phyloP scores from a whole-genome alignment of 2,329 filamentous ascomycete genomes.

The Fusarium luffae region DNA sequence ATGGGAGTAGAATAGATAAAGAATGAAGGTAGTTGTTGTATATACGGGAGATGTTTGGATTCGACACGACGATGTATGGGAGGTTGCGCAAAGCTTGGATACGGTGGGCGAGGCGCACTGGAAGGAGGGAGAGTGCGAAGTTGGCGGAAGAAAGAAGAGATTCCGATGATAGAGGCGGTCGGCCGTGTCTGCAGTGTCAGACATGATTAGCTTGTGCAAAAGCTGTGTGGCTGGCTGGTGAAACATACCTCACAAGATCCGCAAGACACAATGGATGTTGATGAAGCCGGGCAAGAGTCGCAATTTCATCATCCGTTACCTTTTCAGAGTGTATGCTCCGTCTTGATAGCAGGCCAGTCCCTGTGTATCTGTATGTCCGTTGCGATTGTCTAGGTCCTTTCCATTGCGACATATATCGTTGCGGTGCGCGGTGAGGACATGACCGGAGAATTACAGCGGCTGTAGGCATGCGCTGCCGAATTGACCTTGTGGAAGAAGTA shows the following conservation, averaged over 20 bases:
- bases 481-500: constrained; percentile 34
- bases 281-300: constrained; percentile 78
- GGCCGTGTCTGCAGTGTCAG: constrained; percentile 68
- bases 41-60: constrained; percentile 92
- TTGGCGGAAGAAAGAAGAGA: constrained; percentile 91
- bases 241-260: constrained; percentile 82
- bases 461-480: constrained; percentile 38
- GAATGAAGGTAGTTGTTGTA: constrained; percentile 97
- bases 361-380: neutral
- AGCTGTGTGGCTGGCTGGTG: neutral
- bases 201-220: neutral
- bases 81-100: constrained; percentile 94
- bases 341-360: neutral
- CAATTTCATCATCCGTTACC: constrained; percentile 79
- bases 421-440: constrained; percentile 3
- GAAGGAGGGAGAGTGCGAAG: constrained; percentile 92
- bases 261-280: constrained; percentile 85
- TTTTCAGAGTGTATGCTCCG: constrained; percentile 41
- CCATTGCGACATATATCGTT: constrained; percentile 20
- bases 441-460: constrained; percentile 15
- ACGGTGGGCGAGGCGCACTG: constrained; percentile 90
- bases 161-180: constrained; percentile 82
- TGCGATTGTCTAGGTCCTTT: constrained; percentile 9
- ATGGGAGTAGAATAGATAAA: constrained; percentile 88
- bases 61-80: constrained; percentile 98